Evolutionary conservation across 225 moss, liverwort and hornwort genomes (phyloP).

Genomic region (Thuidium tamariscinum): DNA sequence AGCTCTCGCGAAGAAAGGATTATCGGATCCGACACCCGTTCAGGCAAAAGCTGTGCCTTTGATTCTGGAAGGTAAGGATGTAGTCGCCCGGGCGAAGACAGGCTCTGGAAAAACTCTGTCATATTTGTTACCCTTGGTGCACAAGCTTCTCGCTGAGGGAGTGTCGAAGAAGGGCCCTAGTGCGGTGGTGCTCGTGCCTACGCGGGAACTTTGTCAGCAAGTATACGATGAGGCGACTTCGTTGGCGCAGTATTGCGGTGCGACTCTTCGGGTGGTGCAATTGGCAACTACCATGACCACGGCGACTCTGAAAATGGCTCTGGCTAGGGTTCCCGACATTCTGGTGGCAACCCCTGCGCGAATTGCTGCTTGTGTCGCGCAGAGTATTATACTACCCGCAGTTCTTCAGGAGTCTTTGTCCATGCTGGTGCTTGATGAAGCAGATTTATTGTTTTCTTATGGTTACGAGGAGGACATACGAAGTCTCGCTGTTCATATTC

Average conservation of each 20-base stretch:
- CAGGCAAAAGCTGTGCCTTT: slow-evolving; percentile 91
- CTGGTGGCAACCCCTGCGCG: slow-evolving; percentile 91
- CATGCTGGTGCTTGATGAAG: slow-evolving; percentile 86
- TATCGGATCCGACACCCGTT: slow-evolving; percentile 62
- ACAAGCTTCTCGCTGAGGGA: slow-evolving; percentile 62
- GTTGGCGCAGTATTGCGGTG: slow-evolving; percentile 72
- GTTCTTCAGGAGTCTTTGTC: slow-evolving; percentile 59
- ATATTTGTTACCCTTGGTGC: slow-evolving; percentile 74
- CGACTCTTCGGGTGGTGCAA: slow-evolving; percentile 61
- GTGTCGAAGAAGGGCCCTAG: slow-evolving; percentile 40
- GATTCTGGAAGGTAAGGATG: slow-evolving; percentile 85
- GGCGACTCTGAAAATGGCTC: slow-evolving; percentile 55
- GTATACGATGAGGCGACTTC: slow-evolving; percentile 65
- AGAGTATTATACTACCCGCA: slow-evolving; percentile 44
- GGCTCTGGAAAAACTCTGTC: slow-evolving; percentile 87
- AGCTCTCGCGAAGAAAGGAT: slow-evolving; percentile 62
- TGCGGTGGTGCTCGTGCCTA: slow-evolving; percentile 85
- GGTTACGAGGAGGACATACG: slow-evolving; percentile 89
- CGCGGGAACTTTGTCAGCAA: slow-evolving; percentile 92
- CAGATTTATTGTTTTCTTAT: slow-evolving; percentile 79
- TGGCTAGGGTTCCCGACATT: slow-evolving; percentile 85
- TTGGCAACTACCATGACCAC: slow-evolving; percentile 67
- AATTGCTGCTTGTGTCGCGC: slow-evolving; percentile 65
- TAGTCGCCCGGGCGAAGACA: slow-evolving; percentile 86
- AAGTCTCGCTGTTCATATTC: slow-evolving; percentile 74